phyloP scores from a whole-genome alignment of 2,329 filamentous ascomycete species.

The Aspergillus pseudoglaucus region DNA sequence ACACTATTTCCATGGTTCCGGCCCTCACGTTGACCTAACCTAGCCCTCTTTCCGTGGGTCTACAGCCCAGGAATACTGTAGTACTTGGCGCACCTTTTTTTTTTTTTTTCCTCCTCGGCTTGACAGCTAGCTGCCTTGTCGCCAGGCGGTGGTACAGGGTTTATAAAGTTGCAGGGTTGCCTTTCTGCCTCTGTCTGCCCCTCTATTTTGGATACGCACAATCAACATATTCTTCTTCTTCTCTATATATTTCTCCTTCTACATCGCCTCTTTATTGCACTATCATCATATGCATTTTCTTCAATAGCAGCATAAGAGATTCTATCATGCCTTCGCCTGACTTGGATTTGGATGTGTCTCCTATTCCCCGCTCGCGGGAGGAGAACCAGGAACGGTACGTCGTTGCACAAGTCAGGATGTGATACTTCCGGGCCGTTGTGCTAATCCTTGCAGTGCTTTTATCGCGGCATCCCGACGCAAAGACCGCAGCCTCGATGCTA shows the following conservation, averaged over 20 bases:
- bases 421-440: neutral
- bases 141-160: neutral
- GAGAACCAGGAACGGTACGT: constrained; percentile 42
- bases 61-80: neutral
- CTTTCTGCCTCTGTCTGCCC: neutral
- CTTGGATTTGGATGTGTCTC: constrained; percentile 25
- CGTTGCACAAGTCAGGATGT: neutral
- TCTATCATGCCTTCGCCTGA: constrained; percentile 17
- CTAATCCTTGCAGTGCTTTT: constrained; percentile 59
- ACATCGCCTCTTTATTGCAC: neutral
- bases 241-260: neutral
- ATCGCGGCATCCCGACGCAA: constrained; percentile 83
- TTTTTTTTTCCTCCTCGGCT: neutral
- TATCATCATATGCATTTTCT: neutral
- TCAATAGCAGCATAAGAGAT: neutral
- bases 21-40: neutral
- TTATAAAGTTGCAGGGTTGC: neutral
- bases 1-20: neutral
- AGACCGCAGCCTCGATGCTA: constrained; percentile 79
- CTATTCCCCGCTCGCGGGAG: constrained; percentile 33
- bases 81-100: neutral
- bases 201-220: too few species aligned
- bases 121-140: neutral
- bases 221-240: neutral
- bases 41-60: neutral